These are phyloP conservation scores for Heracleum sosnowskyi DNA, from an alignment of 129 eudicot species.

Conservation along the genomic window DNA sequence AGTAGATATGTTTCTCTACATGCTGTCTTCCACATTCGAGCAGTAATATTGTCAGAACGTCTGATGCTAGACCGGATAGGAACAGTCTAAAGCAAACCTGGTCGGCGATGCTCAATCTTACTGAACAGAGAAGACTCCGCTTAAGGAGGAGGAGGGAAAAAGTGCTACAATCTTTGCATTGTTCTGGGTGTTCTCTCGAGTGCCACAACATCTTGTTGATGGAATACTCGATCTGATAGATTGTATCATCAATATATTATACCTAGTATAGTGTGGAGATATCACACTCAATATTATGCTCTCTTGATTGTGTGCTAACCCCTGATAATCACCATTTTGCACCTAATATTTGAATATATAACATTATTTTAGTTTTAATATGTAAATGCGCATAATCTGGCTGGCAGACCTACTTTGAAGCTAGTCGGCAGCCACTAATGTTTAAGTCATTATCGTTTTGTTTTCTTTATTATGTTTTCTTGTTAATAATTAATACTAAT, in stretches of 20 bases:
- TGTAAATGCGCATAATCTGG: not conserved
- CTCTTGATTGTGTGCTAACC: not conserved
- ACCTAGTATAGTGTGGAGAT: not conserved
- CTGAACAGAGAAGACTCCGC: not conserved
- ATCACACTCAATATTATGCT: not conserved
- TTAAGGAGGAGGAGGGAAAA: no score
- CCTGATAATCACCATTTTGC: not conserved
- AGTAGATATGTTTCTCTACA: constrained; percentile 1
- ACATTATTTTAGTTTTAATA: not conserved
- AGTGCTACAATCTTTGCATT: not conserved
- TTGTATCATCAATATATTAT: not conserved
- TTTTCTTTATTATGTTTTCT: not conserved
- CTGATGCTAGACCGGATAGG: not conserved
- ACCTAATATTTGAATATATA: not conserved
- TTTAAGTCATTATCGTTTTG: not conserved
- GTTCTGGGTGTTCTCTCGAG: not conserved
- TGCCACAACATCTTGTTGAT: not conserved
- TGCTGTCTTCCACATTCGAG: not conserved
- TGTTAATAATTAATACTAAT: not conserved
- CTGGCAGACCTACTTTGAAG: not conserved
- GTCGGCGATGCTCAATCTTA: not conserved
- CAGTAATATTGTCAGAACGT: not conserved
- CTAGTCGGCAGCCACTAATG: not conserved
- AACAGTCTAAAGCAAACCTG: not conserved
- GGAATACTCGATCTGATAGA: not conserved